Evolutionary conservation across 805 yeast genomes (phyloP).

Genomic region (Wickerhamiella dianesei): DNA sequence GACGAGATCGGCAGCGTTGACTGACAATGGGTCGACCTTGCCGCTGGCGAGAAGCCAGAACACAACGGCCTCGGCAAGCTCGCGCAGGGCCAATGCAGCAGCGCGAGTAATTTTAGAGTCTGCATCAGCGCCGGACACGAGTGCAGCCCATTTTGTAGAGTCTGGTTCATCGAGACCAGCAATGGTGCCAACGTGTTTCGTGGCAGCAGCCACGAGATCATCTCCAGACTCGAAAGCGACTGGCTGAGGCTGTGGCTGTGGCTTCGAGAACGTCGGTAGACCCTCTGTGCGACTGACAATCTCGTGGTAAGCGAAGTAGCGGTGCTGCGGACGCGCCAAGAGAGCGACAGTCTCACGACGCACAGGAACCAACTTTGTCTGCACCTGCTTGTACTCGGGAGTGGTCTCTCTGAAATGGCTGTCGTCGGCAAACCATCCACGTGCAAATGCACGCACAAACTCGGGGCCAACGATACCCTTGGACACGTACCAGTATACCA

Average conservation of each 20-base stretch:
- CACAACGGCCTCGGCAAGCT: slow-evolving; percentile 14
- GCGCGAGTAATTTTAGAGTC: background rate
- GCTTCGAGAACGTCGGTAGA: slow-evolving; percentile 6
- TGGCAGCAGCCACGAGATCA: slow-evolving; percentile 6
- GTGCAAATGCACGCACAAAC: slow-evolving; percentile 51
- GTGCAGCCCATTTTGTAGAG: background rate
- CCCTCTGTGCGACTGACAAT: slow-evolving; percentile 24
- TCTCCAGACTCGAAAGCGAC: slow-evolving; percentile 4
- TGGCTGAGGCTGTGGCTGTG: background rate
- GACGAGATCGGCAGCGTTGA: slow-evolving; percentile 8
- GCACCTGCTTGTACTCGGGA: slow-evolving; percentile 38
- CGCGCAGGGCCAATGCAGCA: slow-evolving; percentile 15
- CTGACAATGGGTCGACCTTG: slow-evolving; percentile 2
- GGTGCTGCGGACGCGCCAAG: slow-evolving; percentile 56
- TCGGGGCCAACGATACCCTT: slow-evolving; percentile 57
- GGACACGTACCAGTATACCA: slow-evolving; percentile 66
- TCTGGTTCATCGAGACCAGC: slow-evolving; percentile 1
- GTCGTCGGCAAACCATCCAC: slow-evolving; percentile 42
- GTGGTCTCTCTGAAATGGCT: slow-evolving; percentile 26
- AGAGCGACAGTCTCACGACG: slow-evolving; percentile 53
- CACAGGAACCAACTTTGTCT: slow-evolving; percentile 28
- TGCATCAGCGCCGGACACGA: background rate
- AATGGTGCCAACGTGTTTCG: slow-evolving; percentile 3
- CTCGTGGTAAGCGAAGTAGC: slow-evolving; percentile 72
- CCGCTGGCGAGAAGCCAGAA: slow-evolving; percentile 10